Percentiles rank a stretch among this genome's conserved stretches.
phyloP scores from a whole-genome alignment of 495 filamentous ascomycete genomes.

The Aspergillus wentii region DNA sequence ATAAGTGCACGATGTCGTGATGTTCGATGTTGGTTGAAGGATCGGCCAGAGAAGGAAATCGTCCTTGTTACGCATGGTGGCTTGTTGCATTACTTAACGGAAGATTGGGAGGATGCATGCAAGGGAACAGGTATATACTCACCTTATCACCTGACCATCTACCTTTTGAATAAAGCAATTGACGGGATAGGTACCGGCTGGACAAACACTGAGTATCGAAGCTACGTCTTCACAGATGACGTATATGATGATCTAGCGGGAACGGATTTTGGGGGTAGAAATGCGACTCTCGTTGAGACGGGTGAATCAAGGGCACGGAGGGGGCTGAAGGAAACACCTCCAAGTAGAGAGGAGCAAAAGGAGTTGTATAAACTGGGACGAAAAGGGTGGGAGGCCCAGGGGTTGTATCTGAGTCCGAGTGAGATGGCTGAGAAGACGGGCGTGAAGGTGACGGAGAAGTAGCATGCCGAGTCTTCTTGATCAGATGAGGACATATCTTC shows the following conservation, averaged over 20 bases:
- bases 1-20: slow-evolving; percentile 5
- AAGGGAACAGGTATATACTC: slow-evolving; percentile 7
- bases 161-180: not conserved
- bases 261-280: too few species aligned
- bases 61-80: slow-evolving; percentile 13
- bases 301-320: not conserved
- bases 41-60: slow-evolving; percentile 10
- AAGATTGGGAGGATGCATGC: slow-evolving; percentile 13
- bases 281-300: slow-evolving; percentile 3
- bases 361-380: too few species aligned
- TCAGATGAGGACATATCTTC: too few species aligned
- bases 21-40: slow-evolving; percentile 10
- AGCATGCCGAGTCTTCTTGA: too few species aligned
- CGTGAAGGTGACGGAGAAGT: too few species aligned
- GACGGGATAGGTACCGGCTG: slow-evolving; percentile 3
- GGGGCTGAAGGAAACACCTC: slow-evolving; percentile 2
- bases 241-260: not conserved
- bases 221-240: slow-evolving; percentile 8
- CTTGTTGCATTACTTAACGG: slow-evolving; percentile 15
- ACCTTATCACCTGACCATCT: not conserved
- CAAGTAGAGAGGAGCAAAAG: not conserved
- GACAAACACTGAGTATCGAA: slow-evolving; percentile 12
- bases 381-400: too few species aligned
- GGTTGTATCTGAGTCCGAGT: too few species aligned
- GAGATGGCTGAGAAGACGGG: too few species aligned